Percentiles rank a stretch among this genome's conserved stretches.
Evolutionary conservation across 2,329 filamentous ascomycete genomes (phyloP).

Genomic region (Onygenales sp.): DNA sequence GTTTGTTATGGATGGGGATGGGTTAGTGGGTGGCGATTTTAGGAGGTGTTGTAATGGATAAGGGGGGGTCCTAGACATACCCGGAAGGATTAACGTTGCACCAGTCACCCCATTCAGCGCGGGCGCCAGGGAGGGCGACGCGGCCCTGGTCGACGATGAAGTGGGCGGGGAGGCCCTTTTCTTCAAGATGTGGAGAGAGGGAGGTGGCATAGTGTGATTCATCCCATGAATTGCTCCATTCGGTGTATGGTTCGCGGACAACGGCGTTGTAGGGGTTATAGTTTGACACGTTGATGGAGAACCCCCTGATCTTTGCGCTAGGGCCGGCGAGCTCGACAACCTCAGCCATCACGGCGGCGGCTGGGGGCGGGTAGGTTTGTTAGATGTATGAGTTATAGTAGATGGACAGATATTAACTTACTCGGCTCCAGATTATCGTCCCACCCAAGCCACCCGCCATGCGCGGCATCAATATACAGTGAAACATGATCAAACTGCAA

Average conservation of each 20-base stretch:
- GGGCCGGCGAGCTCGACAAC: slow-evolving; percentile 27
- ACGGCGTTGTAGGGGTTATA: slow-evolving; percentile 28
- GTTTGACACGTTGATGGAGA: slow-evolving; percentile 39
- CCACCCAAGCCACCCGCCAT: slow-evolving; percentile 39
- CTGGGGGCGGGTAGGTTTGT: slow-evolving; percentile 10
- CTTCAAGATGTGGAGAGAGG: slow-evolving; percentile 29
- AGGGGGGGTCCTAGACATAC: not conserved
- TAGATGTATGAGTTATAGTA: not conserved
- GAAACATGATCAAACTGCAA: slow-evolving; percentile 31
- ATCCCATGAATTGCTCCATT: slow-evolving; percentile 32
- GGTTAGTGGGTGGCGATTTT: not conserved
- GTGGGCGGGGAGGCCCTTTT: slow-evolving; percentile 30
- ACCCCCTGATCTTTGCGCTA: slow-evolving; percentile 26
- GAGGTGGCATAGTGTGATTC: slow-evolving; percentile 33
- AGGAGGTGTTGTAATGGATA: not conserved
- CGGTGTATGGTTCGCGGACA: slow-evolving; percentile 32
- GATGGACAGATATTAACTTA: slow-evolving; percentile 10
- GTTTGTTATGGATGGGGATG: not conserved
- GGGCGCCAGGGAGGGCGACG: slow-evolving; percentile 27
- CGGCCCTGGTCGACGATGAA: slow-evolving; percentile 41
- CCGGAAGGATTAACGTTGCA: slow-evolving; percentile 34
- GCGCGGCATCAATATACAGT: slow-evolving; percentile 35
- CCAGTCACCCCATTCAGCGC: slow-evolving; percentile 36
- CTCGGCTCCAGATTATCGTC: slow-evolving; percentile 29
- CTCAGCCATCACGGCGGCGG: slow-evolving; percentile 32